These are phyloP conservation scores for Zopfochytrium polystomum DNA, from an alignment of 371 early-diverging fungal genomes.

Conservation along the genomic window DNA sequence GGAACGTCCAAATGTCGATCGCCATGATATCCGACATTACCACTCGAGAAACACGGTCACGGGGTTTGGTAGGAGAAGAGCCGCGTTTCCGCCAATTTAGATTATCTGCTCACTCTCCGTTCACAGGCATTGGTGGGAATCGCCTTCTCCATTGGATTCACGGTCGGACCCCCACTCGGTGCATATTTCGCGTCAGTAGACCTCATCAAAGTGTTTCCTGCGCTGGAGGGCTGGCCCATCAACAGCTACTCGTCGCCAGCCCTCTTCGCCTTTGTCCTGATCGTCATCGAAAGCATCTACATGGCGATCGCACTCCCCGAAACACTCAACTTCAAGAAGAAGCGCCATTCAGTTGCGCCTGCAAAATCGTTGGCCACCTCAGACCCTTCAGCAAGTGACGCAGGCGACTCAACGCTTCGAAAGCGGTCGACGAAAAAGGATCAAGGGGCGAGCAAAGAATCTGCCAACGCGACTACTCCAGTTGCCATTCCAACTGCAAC, in stretches of 20 bases:
- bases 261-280: slow-evolving; percentile 73
- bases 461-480: neutral
- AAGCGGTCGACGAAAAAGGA: slow-evolving; percentile 5
- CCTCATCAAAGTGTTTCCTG: slow-evolving; percentile 55
- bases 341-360: neutral
- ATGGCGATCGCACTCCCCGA: slow-evolving; percentile 75
- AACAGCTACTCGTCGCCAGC: slow-evolving; percentile 82
- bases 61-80: slow-evolving; percentile 68
- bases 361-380: slow-evolving; percentile 5
- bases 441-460: neutral
- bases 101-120: neutral
- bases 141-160: slow-evolving; percentile 93
- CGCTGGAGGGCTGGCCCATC: slow-evolving; percentile 55
- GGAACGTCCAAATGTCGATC: slow-evolving; percentile 93
- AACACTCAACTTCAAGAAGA: slow-evolving; percentile 58
- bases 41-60: slow-evolving; percentile 67
- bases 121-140: slow-evolving; percentile 90
- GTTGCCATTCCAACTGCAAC: neutral
- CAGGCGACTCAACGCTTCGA: neutral
- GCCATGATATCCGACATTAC: slow-evolving; percentile 95
- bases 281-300: slow-evolving; percentile 76
- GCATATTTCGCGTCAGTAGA: slow-evolving; percentile 85
- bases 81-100: neutral
- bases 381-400: neutral
- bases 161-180: slow-evolving; percentile 88